A percentile compares a stretch with the other conserved stretches of the same genome.
Conservation (phyloP, 768 basidiomycete species). For the Melanogaster broomeanus region DNA sequence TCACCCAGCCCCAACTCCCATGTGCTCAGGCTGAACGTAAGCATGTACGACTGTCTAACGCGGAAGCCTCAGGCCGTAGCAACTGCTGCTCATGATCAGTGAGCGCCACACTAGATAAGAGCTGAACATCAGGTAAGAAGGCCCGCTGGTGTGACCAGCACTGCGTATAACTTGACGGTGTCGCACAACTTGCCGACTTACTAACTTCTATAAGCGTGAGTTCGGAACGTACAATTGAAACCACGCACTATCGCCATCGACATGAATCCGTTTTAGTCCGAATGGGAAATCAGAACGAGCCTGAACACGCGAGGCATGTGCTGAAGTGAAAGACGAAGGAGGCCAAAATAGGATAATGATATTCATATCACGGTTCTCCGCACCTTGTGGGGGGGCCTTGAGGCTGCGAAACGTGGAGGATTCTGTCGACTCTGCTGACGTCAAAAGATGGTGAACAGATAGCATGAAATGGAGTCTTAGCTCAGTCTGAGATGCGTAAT, state of each 20-base stretch:
- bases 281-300: constrained; percentile 20
- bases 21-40: not conserved
- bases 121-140: not conserved
- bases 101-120: not conserved
- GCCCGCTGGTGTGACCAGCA: not conserved
- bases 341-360: constrained; percentile 14
- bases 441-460: constrained; percentile 17
- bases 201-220: too few species aligned
- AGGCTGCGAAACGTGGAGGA: constrained; percentile 7
- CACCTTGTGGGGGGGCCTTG: constrained; percentile 29
- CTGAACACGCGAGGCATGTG: constrained; percentile 25
- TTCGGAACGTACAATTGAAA: not conserved
- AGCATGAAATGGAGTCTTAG: constrained; percentile 2
- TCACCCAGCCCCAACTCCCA: constrained; percentile 12
- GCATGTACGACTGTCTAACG: not conserved
- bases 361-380: constrained; percentile 30
- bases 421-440: constrained; percentile 1
- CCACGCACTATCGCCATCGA: constrained; percentile 23
- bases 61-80: not conserved
- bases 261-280: constrained; percentile 1
- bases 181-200: too few species aligned
- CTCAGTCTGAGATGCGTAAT: constrained; percentile 1
- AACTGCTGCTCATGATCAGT: not conserved
- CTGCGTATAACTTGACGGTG: not conserved
- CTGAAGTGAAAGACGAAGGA: constrained; percentile 15